phyloP scores from a whole-genome alignment of 179 eudicot genomes.

The Actinidia polygama region DNA sequence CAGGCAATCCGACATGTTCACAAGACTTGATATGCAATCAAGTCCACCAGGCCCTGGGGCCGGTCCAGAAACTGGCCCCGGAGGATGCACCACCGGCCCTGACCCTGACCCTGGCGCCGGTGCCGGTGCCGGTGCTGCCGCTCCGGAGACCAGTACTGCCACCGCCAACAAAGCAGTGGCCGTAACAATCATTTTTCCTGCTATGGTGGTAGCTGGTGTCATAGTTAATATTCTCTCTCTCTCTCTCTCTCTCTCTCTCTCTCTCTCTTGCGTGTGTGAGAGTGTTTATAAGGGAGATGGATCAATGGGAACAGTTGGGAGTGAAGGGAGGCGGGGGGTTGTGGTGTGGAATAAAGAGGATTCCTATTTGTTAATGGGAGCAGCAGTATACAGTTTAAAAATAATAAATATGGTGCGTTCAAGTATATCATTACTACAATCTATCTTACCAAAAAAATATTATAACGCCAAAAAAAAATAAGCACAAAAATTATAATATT shows the following conservation, averaged over 20 bases:
- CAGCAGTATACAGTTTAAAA: no score
- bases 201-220: neutral
- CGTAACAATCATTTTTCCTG: neutral
- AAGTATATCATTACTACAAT: no score
- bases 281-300: neutral
- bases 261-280: neutral
- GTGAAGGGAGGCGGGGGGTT: neutral
- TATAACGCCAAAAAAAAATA: no score
- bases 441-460: no score
- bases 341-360: neutral
- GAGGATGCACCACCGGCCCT: neutral
- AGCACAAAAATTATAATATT: no score
- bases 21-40: conserved; percentile 38
- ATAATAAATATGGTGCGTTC: no score
- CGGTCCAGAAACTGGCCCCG: neutral
- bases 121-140: conserved; percentile 9
- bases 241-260: neutral
- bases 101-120: neutral
- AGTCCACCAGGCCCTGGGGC: conserved; percentile 21
- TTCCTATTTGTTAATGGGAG: no score
- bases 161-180: neutral
- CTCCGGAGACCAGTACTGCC: neutral
- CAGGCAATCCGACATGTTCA: conserved; percentile 54
- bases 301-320: conserved; percentile 2
- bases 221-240: neutral